Evolutionary conservation across 2,329 filamentous ascomycete genomes (phyloP).

Genomic region (Hypocrella siamensis): DNA sequence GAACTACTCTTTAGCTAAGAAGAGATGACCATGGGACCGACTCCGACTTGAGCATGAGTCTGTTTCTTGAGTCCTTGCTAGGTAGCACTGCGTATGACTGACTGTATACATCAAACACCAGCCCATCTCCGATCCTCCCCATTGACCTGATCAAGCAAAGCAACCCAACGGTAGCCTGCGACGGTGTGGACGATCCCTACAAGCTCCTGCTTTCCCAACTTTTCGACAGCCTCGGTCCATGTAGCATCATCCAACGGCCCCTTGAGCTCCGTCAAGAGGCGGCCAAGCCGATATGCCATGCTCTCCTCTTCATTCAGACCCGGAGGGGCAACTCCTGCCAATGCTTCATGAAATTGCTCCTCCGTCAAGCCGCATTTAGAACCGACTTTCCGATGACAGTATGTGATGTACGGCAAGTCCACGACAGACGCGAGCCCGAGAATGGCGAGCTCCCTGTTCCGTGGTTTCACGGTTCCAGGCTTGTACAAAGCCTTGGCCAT

Average conservation of each 20-base stretch:
- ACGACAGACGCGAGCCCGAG: not conserved
- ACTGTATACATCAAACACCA: too few relatives aligned
- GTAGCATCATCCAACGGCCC: not conserved
- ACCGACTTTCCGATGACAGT: not conserved
- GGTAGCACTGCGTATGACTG: too few relatives aligned
- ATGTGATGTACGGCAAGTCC: not conserved
- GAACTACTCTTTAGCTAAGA: too few relatives aligned
- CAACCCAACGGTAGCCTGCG: not conserved
- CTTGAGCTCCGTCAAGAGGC: not conserved
- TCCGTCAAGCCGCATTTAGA: not conserved
- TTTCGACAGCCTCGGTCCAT: not conserved
- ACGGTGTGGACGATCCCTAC: not conserved
- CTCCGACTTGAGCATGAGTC: too few relatives aligned
- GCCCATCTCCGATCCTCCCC: not conserved
- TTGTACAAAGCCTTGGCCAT: not conserved
- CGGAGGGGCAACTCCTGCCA: not conserved
- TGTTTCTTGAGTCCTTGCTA: too few relatives aligned
- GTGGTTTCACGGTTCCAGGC: not conserved
- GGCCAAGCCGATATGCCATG: not conserved
- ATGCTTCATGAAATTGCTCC: not conserved
- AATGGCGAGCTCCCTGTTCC: not conserved
- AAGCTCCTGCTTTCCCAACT: not conserved
- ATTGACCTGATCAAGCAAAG: not conserved
- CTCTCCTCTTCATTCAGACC: not conserved
- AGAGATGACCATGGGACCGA: too few relatives aligned